phyloP scores from a whole-genome alignment of 495 filamentous ascomycete genomes.

The Penicillium daleae region DNA sequence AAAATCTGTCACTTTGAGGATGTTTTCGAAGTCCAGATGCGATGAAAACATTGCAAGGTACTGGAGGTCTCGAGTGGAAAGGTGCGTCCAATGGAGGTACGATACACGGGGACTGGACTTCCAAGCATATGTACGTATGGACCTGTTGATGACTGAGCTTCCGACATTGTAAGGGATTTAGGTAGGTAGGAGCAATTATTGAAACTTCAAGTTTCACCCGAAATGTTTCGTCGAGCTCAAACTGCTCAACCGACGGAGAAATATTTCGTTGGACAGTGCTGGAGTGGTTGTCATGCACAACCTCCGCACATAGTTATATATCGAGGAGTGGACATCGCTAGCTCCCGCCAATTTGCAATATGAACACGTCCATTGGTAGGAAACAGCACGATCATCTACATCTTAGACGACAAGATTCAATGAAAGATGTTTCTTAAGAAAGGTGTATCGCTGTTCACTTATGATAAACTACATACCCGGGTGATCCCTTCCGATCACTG shows the following conservation, averaged over 20 bases:
- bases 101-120: no score
- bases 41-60: no score
- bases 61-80: no score
- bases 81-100: no score
- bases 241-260: background rate
- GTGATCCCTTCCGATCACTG: slow-evolving; percentile 25
- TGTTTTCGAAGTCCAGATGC: no score
- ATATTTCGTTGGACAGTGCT: background rate
- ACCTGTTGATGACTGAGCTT: background rate
- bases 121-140: background rate
- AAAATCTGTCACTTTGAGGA: no score
- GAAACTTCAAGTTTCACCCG: background rate
- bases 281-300: background rate
- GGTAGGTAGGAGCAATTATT: background rate
- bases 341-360: slow-evolving; percentile 24
- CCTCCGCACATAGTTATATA: slow-evolving; percentile 2
- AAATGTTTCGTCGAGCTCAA: background rate
- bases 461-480: slow-evolving; percentile 11
- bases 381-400: background rate
- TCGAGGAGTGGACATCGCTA: slow-evolving; percentile 20
- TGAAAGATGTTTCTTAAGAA: background rate
- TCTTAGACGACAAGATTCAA: background rate
- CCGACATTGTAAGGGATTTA: background rate
- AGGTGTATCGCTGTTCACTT: background rate
- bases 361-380: slow-evolving; percentile 16